Evolutionary conservation across 495 filamentous ascomycete genomes (phyloP).

Genomic region (Penicillium dipodomyicola): DNA sequence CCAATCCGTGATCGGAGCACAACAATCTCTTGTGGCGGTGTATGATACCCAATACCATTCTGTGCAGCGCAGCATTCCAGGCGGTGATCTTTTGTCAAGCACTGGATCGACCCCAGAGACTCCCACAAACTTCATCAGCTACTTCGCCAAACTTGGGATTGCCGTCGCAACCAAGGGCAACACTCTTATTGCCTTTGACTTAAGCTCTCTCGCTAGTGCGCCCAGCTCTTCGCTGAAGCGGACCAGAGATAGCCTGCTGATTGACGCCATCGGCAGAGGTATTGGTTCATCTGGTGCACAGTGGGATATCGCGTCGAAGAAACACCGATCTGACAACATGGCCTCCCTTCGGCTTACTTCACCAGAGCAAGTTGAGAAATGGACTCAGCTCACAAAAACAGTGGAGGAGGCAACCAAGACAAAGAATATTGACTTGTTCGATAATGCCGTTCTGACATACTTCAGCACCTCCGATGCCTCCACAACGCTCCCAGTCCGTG

Average conservation of each 20-base stretch:
- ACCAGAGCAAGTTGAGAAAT: conserved; percentile 36
- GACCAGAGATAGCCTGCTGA: conserved; percentile 63
- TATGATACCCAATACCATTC: conserved; percentile 68
- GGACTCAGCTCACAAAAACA: conserved; percentile 33
- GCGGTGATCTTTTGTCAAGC: conserved; percentile 39
- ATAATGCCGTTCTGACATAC: conserved; percentile 38
- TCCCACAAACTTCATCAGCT: conserved; percentile 48
- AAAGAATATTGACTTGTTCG: conserved; percentile 34
- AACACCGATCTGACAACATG: conserved; percentile 34
- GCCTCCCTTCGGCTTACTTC: conserved; percentile 34
- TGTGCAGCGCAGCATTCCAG: conserved; percentile 54
- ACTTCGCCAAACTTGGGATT: conserved; percentile 61
- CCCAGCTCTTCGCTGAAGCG: conserved; percentile 54
- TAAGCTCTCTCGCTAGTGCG: conserved; percentile 54
- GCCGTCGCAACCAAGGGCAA: conserved; percentile 58
- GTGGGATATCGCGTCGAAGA: conserved; percentile 37
- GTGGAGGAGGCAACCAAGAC: conserved; percentile 29
- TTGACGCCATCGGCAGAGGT: conserved; percentile 66
- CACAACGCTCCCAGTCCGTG: conserved; percentile 21
- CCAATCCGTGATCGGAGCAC: conserved; percentile 46
- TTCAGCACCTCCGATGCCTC: conserved; percentile 28
- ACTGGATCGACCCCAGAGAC: conserved; percentile 22
- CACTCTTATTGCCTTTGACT: conserved; percentile 58
- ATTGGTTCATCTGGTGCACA: conserved; percentile 38
- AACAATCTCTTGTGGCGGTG: conserved; percentile 48